Evolutionary conservation across 495 filamentous ascomycete species (phyloP).

Genomic region (Poronia punctata): DNA sequence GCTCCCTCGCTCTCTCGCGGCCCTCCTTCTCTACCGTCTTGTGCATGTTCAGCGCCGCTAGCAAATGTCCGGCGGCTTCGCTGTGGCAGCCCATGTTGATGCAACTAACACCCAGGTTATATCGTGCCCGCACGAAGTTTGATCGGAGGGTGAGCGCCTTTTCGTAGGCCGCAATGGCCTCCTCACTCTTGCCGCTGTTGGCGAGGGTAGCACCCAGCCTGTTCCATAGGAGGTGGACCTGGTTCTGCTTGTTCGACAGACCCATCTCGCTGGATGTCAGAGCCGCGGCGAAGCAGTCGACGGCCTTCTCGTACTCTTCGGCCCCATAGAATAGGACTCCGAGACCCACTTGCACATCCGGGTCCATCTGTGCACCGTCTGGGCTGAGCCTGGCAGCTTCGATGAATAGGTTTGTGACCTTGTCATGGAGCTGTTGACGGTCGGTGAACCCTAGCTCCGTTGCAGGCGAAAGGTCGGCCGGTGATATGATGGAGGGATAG

Average conservation of each 20-base stretch:
- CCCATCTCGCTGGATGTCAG: slow-evolving; percentile 76
- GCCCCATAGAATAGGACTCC: slow-evolving; percentile 97
- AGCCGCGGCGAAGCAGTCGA: slow-evolving; percentile 94
- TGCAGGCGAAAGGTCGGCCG: slow-evolving; percentile 57
- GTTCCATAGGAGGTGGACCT: slow-evolving; percentile 95
- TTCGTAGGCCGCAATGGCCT: slow-evolving; percentile 95
- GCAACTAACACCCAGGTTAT: slow-evolving; percentile 92
- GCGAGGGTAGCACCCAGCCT: slow-evolving; percentile 92
- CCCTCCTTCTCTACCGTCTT: slow-evolving; percentile 84
- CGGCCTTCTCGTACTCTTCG: slow-evolving; percentile 96
- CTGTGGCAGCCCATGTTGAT: slow-evolving; percentile 96
- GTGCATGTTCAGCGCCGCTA: slow-evolving; percentile 94
- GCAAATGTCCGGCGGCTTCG: slow-evolving; percentile 89
- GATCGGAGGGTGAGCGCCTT: slow-evolving; percentile 79
- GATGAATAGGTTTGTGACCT: slow-evolving; percentile 85
- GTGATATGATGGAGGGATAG: slow-evolving; percentile 73
- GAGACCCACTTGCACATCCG: slow-evolving; percentile 94
- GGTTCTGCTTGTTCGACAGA: slow-evolving; percentile 61
- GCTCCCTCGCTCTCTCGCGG: slow-evolving; percentile 71
- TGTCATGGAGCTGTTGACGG: slow-evolving; percentile 80
- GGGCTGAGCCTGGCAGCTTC: slow-evolving; percentile 85
- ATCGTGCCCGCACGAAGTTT: slow-evolving; percentile 93
- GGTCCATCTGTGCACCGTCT: slow-evolving; percentile 81
- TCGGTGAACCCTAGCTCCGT: slow-evolving; percentile 87
- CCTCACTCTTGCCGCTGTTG: slow-evolving; percentile 85